Base-by-base conservation (phyloP, 2,329 filamentous ascomycete species). In the Raffaelea deltoideospora region DNA sequence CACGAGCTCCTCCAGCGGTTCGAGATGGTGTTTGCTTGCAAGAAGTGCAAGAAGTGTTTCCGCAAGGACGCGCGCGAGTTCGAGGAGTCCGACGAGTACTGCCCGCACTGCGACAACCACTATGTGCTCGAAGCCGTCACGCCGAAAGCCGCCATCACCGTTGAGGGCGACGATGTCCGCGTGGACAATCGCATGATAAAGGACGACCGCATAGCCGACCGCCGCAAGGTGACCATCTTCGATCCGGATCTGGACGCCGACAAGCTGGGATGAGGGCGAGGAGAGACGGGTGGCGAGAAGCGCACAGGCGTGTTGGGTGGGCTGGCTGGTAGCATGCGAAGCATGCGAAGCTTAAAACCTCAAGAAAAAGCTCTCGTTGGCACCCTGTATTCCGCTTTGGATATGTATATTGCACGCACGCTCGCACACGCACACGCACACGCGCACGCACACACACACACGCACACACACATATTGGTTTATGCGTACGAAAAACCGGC, bases 31-130 rank as follows among this genome's bases (percentile, higher is more conserved):
- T 96, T 98, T 53, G 85, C 84, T 36, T 98, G 90, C 72, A 98
- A 98, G 52, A 98, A 98, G 65, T 98, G 90, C 76, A 87, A 81
- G 49, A 98, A 98, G 62, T 87, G 79, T 59, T 98, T 98, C 67
- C 80, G 90, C 48, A 98, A 96, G 56, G 84, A 98, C 51, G 80
- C 80, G 32, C 64, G 74, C 45, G 83, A 94, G 56, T 95, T 94
- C 50, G 90, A 98, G 48, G 90, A 98, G 49, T 79, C 83, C 55
- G 90, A 98, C 63, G 92, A 98, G 58, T 98, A 93, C 68, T 98
- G 90, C 65, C 92, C 90, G 18, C 84, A 95, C 63, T 98, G 90
- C 65, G 90, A 98, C 56, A 98, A 98, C 63, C 92, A 98, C 60
- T 98, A 87, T 53, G 81, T 98, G 28, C 67, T 98, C 45, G 87